These are phyloP conservation scores for Silene noctiflora DNA, from an alignment of 179 eudicot genomes.

Conservation along the genomic window DNA sequence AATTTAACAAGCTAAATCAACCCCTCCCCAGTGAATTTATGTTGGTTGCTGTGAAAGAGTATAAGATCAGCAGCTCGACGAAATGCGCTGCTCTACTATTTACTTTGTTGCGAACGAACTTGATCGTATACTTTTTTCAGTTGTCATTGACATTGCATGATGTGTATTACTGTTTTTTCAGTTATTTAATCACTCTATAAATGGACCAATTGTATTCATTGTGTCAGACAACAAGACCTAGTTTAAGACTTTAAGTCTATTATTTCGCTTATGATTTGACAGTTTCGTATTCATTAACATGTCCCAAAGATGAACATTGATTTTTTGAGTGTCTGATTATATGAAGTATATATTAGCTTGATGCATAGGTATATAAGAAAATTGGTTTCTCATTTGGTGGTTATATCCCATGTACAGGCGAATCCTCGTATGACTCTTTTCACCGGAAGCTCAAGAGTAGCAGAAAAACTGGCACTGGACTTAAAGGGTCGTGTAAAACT, in stretches of 20 bases:
- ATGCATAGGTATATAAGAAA: neutral
- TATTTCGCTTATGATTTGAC: neutral
- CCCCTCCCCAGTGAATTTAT: too few relatives aligned
- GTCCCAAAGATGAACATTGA: neutral
- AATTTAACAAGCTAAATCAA: too few relatives aligned
- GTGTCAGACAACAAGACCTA: neutral
- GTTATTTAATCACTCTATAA: neutral
- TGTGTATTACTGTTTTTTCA: neutral
- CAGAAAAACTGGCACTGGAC: conserved; percentile 86
- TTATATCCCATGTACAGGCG: conserved; percentile 49
- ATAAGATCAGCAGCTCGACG: too few relatives aligned
- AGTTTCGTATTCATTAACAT: neutral
- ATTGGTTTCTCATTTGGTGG: conserved; percentile 6
- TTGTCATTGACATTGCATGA: neutral
- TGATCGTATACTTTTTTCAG: too few relatives aligned
- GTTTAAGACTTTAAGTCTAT: neutral
- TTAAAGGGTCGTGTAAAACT: conserved; percentile 76
- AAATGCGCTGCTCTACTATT: too few relatives aligned
- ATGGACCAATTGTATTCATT: neutral
- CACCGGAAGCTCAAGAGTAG: conserved; percentile 98
- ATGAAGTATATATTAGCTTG: neutral
- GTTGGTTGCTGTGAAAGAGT: too few relatives aligned
- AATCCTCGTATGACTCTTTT: conserved; percentile 98
- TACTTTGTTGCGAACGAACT: too few relatives aligned
- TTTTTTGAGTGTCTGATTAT: too few relatives aligned